These are phyloP conservation scores for Termitomyces sp. DNA, from an alignment of 1,284 basidiomycete species.

Conservation along the genomic window DNA sequence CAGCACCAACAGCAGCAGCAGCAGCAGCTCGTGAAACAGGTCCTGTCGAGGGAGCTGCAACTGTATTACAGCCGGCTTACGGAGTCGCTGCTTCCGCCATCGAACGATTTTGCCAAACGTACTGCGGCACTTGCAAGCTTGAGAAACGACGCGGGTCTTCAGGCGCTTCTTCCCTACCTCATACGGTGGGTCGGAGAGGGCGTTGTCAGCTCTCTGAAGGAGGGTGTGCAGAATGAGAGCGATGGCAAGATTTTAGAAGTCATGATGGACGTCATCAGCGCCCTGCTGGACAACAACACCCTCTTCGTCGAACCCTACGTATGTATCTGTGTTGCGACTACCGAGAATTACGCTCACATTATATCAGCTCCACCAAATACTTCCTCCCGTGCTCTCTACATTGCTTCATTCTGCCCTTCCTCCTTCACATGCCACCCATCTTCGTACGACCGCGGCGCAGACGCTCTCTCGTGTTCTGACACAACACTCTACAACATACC, in stretches of 20 bases:
- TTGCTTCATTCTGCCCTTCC: constrained; percentile 83
- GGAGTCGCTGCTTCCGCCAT: constrained; percentile 70
- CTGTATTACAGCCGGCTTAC: constrained; percentile 94
- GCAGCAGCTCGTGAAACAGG: constrained; percentile 82
- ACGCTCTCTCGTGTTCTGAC: constrained; percentile 78
- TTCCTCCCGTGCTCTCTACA: constrained; percentile 89
- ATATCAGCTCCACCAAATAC: constrained; percentile 85
- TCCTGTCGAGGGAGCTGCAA: constrained; percentile 91
- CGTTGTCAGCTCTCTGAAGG: constrained; percentile 63
- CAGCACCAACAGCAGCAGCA: constrained; percentile 43
- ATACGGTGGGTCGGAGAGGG: constrained; percentile 94
- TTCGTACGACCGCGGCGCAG: constrained; percentile 75
- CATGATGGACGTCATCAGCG: constrained; percentile 76
- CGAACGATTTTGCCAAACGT: constrained; percentile 58
- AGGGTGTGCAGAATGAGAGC: constrained; percentile 52
- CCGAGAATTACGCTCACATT: constrained; percentile 2
- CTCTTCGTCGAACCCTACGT: constrained; percentile 98
- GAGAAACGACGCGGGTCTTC: constrained; percentile 86
- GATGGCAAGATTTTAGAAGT: constrained; percentile 71
- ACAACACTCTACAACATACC: constrained; percentile 78
- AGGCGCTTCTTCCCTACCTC: constrained; percentile 92
- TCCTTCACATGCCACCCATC: constrained; percentile 47
- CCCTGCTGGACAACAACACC: constrained; percentile 78
- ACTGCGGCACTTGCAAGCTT: constrained; percentile 89
- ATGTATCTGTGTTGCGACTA: constrained; percentile 28